These are phyloP conservation scores for Dipteronia sinensis DNA, from an alignment of 345 rosid species.

Conservation along the genomic window DNA sequence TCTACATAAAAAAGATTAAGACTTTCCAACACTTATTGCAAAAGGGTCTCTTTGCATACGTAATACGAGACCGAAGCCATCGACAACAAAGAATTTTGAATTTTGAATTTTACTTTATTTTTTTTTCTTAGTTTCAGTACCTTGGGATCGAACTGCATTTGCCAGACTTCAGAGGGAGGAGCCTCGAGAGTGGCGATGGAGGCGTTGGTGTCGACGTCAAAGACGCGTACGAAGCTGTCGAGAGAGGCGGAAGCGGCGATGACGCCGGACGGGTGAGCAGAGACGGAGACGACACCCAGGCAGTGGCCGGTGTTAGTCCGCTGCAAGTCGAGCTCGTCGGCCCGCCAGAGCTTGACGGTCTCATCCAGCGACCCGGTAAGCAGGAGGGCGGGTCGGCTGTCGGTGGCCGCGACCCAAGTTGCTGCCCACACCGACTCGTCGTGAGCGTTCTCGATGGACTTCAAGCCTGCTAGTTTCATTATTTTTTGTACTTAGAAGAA, in stretches of 20 bases:
- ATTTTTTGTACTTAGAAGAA: neutral
- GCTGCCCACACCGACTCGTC: conserved; percentile 95
- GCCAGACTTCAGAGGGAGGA: conserved; percentile 98
- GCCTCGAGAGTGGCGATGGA: conserved; percentile 90
- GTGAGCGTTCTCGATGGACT: conserved; percentile 80
- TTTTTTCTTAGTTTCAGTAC: conserved; percentile 30
- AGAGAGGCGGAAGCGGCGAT: conserved; percentile 92
- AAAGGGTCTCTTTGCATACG: neutral
- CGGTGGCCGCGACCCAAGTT: conserved; percentile 84
- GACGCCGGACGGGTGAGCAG: conserved; percentile 94
- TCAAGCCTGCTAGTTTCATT: conserved; percentile 92
- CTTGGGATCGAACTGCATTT: conserved; percentile 93
- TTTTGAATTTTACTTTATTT: neutral
- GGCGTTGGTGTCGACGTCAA: conserved; percentile 91
- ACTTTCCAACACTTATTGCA: neutral
- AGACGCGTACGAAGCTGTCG: conserved; percentile 95
- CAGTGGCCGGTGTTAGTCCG: conserved; percentile 90
- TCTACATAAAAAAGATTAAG: neutral
- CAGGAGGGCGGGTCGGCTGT: conserved; percentile 60
- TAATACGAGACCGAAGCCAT: neutral
- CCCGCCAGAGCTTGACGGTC: conserved; percentile 82
- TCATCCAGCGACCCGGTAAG: conserved; percentile 93
- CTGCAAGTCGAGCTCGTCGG: conserved; percentile 77
- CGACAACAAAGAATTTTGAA: neutral
- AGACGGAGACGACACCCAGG: conserved; percentile 90